Evolutionary conservation across 2,329 filamentous ascomycete genomes (phyloP), one percentile per base, ranked within the genome.

Genomic region (Alternaria atra): DNA sequence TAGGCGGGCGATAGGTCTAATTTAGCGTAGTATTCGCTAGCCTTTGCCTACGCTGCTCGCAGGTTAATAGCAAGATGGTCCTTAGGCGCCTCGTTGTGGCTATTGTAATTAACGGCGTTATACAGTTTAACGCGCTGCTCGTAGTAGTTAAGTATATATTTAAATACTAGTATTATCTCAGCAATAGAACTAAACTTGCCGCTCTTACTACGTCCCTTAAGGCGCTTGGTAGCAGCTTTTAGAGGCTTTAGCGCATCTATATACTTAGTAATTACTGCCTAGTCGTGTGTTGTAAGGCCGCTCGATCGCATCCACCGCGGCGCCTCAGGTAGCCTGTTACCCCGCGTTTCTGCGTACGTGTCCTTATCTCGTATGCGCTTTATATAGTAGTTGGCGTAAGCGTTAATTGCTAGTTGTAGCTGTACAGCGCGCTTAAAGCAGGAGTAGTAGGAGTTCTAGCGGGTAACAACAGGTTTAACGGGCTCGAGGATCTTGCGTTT

Each of bases 1-100:
- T 63, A 63, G 1, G 43, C 6, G 15, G 43, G 52, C 1, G 42
- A 60, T n/a, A 27, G 9, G 9, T 57, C 27, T 5, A 58, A 48
- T 46, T 51, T 61, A 13, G 3, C 20, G 35, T 57, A 61, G 53
- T 64, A 64, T 2, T 57, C 27, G 9, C 42, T 43, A 25, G 47
- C 35, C 30, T 55, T 64, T 10, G 10, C 20, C 52, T 23, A 61
- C 5, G 35, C 61, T 2, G 52, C 50, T 6, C 34, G 42, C 20
- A 55, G 20, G 50, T 57, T 44, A 15, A 61, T 64, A 25, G 27
- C 13, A 29, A 63, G 30, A 29, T 61, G 29, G 27, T 62, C 50
- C 44, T 59, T 32, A 34, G 39, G 40, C 39, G 34, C 50, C 4
- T 30, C 23, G 27, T 32, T 39, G 15, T 20, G 2, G 20, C 12